Percentiles rank a stretch among this genome's conserved stretches.
Evolutionary conservation across 2,329 filamentous ascomycete species (phyloP).

Genomic region (Penicillium sp.): DNA sequence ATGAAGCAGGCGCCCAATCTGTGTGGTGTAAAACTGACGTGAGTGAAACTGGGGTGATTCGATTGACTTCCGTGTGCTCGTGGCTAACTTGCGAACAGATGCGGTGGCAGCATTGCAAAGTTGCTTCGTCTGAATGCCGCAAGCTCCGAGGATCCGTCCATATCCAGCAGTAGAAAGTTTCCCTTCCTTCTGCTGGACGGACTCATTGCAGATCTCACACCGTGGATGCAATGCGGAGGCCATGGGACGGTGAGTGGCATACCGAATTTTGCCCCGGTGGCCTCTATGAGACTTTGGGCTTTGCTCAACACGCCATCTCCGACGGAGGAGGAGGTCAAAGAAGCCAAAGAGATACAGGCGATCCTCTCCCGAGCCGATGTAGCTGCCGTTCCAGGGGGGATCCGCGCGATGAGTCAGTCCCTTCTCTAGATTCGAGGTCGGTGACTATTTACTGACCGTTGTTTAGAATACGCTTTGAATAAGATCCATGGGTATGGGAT

Average conservation of each 20-base stretch:
- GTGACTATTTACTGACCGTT: slow-evolving; percentile 1
- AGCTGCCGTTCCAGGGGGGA: slow-evolving; percentile 23
- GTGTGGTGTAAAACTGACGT: slow-evolving; percentile 26
- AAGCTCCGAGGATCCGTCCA: slow-evolving; percentile 12
- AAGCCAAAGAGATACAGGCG: slow-evolving; percentile 17
- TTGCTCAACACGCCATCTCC: slow-evolving; percentile 16
- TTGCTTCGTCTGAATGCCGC: slow-evolving; percentile 18
- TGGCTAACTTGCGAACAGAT: slow-evolving; percentile 10
- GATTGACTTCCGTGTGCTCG: no score
- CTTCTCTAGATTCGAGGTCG: not conserved
- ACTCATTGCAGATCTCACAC: slow-evolving; percentile 25
- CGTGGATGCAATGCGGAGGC: slow-evolving; percentile 26
- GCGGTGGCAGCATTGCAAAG: slow-evolving; percentile 25
- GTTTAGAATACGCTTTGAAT: slow-evolving; percentile 21
- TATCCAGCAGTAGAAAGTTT: slow-evolving; percentile 14
- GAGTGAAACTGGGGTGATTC: no score
- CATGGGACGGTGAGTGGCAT: slow-evolving; percentile 27
- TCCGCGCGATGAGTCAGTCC: slow-evolving; percentile 25
- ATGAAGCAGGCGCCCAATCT: slow-evolving; percentile 19
- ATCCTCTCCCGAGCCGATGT: slow-evolving; percentile 23
- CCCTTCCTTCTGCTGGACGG: slow-evolving; percentile 25
- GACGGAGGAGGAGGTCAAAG: slow-evolving; percentile 9
- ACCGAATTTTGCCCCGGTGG: slow-evolving; percentile 23
- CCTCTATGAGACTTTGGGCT: slow-evolving; percentile 23
- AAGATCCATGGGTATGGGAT: slow-evolving; percentile 21